Evolutionary conservation across 306 rosid genomes (phyloP).

Genomic region (Acacia melanoxylon): DNA sequence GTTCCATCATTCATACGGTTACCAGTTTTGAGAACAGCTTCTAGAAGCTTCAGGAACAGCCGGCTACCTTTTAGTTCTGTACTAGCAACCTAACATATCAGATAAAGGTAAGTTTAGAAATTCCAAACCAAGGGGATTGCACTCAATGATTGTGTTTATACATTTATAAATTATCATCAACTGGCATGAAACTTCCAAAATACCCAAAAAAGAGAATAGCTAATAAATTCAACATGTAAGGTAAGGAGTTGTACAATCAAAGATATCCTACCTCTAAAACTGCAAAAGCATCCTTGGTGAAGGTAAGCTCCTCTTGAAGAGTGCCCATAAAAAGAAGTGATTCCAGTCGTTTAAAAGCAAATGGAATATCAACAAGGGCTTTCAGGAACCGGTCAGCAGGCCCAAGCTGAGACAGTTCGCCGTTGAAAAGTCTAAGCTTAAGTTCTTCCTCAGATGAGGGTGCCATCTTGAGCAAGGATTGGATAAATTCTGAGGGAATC

Average conservation of each 20-base stretch:
- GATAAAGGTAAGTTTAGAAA: constrained; percentile 4
- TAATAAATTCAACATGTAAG: constrained; percentile 22
- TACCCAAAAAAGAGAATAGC: constrained; percentile 12
- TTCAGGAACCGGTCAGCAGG: constrained; percentile 92
- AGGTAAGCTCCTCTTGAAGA: constrained; percentile 73
- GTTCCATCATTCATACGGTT: constrained; percentile 98
- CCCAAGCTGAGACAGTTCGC: constrained; percentile 76
- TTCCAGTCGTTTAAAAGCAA: constrained; percentile 84
- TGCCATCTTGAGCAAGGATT: constrained; percentile 89
- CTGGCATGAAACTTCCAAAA: background rate
- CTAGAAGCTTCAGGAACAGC: constrained; percentile 92
- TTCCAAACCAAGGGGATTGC: background rate
- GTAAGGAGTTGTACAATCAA: constrained; percentile 11
- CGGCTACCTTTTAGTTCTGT: constrained; percentile 79
- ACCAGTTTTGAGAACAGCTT: constrained; percentile 99
- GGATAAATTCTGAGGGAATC: constrained; percentile 78
- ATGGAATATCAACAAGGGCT: constrained; percentile 74
- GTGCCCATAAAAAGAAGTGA: constrained; percentile 72
- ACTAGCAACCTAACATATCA: constrained; percentile 75
- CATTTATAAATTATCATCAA: background rate
- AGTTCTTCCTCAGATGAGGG: constrained; percentile 94
- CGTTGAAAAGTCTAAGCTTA: constrained; percentile 78
- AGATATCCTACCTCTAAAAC: constrained; percentile 68
- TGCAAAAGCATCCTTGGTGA: constrained; percentile 62
- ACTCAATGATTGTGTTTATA: background rate